A percentile compares a stretch with the other conserved stretches of the same genome.
phyloP scores from a whole-genome alignment of 257 asterid species.

The Marsdenia floribunda region DNA sequence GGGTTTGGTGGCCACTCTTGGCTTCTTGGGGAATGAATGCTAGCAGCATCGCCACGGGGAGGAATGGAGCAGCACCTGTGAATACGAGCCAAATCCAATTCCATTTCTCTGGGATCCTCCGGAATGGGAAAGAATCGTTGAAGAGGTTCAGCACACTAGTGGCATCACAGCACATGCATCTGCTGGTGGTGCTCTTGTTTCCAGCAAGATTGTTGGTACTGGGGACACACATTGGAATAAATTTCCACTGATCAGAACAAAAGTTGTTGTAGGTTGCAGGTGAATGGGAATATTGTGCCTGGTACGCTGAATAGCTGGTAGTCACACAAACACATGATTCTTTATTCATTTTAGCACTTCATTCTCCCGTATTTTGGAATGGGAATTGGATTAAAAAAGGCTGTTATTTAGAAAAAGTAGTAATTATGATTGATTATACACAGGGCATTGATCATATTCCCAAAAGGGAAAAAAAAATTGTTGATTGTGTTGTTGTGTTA shows the following conservation, averaged over 20 bases:
- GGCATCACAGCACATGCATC: slow-evolving; percentile 74
- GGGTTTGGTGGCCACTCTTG: slow-evolving; percentile 66
- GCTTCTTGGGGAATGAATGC: slow-evolving; percentile 38
- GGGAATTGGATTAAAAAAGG: slow-evolving; percentile 18
- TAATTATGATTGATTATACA: too few species aligned
- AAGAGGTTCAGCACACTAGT: slow-evolving; percentile 58
- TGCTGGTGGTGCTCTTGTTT: slow-evolving; percentile 67
- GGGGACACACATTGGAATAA: slow-evolving; percentile 40
- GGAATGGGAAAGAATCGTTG: slow-evolving; percentile 58
- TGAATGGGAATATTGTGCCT: slow-evolving; percentile 1
- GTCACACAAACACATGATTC: slow-evolving; percentile 34
- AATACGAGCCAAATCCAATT: slow-evolving; percentile 37
- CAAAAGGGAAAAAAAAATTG: too few species aligned
- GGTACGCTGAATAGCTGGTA: slow-evolving; percentile 2
- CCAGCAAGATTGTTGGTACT: slow-evolving; percentile 62
- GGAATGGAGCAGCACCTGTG: slow-evolving; percentile 22
- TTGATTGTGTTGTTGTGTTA: too few species aligned
- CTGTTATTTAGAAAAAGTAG: background rate
- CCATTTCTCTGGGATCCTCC: slow-evolving; percentile 50
- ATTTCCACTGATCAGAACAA: slow-evolving; percentile 25
- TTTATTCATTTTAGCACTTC: slow-evolving; percentile 44
- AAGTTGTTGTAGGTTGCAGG: slow-evolving; percentile 2
- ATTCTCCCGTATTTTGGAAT: slow-evolving; percentile 34
- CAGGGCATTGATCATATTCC: background rate
- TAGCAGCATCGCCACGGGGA: slow-evolving; percentile 32